Percentiles rank a stretch among this genome's conserved stretches.
Evolutionary conservation across 495 filamentous ascomycete genomes (phyloP).

Genomic region (Aspergillus diversus): DNA sequence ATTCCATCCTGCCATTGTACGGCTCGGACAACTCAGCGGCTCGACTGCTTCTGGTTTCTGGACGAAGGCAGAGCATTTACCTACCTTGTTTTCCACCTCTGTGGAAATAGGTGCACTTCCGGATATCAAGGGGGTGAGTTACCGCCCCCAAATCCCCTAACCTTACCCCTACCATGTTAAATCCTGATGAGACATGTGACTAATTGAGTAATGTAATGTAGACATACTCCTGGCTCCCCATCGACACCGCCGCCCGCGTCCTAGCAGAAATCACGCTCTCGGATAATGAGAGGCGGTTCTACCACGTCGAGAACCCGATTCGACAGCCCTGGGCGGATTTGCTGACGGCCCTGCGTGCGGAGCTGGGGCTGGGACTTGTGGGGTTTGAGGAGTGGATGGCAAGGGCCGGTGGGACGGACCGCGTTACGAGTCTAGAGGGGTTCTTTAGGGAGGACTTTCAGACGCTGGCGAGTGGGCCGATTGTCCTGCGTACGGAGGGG

Average conservation of each 20-base stretch:
- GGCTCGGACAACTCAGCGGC: constrained; percentile 38
- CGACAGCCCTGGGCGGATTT: constrained; percentile 46
- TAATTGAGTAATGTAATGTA: background rate
- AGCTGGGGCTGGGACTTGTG: background rate
- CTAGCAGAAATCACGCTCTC: constrained; percentile 12
- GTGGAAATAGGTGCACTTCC: constrained; percentile 40
- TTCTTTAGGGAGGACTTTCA: background rate
- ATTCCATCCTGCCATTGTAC: constrained; percentile 31
- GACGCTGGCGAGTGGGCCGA: background rate
- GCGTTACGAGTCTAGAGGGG: background rate
- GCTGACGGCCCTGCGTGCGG: background rate
- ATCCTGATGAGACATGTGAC: too few species aligned
- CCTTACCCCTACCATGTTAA: too few species aligned
- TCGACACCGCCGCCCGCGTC: constrained; percentile 24
- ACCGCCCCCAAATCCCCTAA: too few species aligned
- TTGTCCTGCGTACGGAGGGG: background rate
- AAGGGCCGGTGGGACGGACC: background rate
- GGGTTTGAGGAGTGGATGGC: constrained; percentile 17
- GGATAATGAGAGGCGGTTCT: constrained; percentile 13
- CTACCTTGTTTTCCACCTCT: constrained; percentile 38
- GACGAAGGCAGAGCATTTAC: constrained; percentile 43
- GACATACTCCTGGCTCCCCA: constrained; percentile 17
- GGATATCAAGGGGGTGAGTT: constrained; percentile 39
- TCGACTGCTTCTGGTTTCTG: constrained; percentile 28
- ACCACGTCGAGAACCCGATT: constrained; percentile 55